A percentile compares a stretch with the other conserved stretches of the same genome.
Evolutionary conservation across 768 basidiomycete species (phyloP).

Genomic region (Fistulinella prunicolor): DNA sequence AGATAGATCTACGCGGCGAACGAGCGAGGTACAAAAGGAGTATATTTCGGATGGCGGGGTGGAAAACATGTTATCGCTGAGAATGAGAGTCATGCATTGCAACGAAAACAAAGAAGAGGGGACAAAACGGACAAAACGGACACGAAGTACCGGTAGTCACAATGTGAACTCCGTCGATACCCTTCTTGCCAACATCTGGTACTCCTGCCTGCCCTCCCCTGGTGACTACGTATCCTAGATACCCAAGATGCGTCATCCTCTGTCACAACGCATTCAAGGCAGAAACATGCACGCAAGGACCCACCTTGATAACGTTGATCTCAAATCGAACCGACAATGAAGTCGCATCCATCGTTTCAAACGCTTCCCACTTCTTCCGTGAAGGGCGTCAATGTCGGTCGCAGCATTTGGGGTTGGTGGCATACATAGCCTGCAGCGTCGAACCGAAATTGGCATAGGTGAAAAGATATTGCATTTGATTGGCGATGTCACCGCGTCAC

Average conservation of each 20-base stretch:
- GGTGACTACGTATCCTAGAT: conserved; percentile 87
- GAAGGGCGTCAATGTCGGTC: conserved; percentile 43
- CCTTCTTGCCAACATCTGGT: conserved; percentile 90
- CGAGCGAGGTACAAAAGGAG: conserved; percentile 1
- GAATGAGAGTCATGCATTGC: conserved; percentile 10
- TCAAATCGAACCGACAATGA: conserved; percentile 91
- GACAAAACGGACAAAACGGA: background rate
- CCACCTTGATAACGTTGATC: conserved; percentile 94
- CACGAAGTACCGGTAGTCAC: conserved; percentile 37
- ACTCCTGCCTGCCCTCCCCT: conserved; percentile 93
- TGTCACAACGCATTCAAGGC: background rate
- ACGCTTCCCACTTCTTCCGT: conserved; percentile 68
- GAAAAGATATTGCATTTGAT: conserved; percentile 66
- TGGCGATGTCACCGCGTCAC: conserved; percentile 28
- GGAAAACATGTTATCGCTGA: conserved; percentile 23
- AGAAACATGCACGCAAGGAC: conserved; percentile 20
- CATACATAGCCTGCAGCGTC: conserved; percentile 15
- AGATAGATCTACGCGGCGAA: too few species aligned
- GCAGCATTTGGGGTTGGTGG: conserved; percentile 33
- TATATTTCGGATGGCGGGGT: conserved; percentile 19
- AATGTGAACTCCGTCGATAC: conserved; percentile 87
- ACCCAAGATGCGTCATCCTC: background rate
- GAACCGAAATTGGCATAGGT: conserved; percentile 69
- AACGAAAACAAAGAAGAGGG: background rate
- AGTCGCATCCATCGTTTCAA: conserved; percentile 72